phyloP scores from a whole-genome alignment of 2,329 filamentous ascomycete species.

The Alternaria rosae region DNA sequence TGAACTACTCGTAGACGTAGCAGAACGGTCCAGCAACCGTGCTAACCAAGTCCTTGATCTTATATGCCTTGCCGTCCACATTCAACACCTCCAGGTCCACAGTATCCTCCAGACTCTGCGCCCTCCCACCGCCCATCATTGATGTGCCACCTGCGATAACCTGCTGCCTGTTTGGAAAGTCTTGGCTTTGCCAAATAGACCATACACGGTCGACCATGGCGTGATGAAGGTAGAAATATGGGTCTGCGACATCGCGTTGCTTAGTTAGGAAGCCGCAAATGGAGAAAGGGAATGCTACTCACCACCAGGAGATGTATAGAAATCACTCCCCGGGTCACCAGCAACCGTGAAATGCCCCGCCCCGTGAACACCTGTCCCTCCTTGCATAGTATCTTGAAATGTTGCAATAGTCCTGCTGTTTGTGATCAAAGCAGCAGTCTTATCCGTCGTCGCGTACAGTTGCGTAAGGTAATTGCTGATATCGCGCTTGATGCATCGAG shows the following conservation, averaged over 20 bases:
- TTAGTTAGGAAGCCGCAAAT: neutral
- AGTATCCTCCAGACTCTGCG: slow-evolving; percentile 35
- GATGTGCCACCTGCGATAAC: slow-evolving; percentile 55
- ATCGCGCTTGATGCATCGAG: slow-evolving; percentile 52
- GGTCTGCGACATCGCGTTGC: slow-evolving; percentile 39
- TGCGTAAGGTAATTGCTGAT: slow-evolving; percentile 41
- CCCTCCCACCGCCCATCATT: slow-evolving; percentile 45
- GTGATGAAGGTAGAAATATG: slow-evolving; percentile 59
- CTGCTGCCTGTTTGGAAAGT: slow-evolving; percentile 50
- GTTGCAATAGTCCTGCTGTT: slow-evolving; percentile 37
- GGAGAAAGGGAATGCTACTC: neutral
- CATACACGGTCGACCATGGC: slow-evolving; percentile 58
- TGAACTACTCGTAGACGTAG: slow-evolving; percentile 52
- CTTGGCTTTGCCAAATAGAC: slow-evolving; percentile 60
- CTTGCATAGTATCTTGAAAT: slow-evolving; percentile 53
- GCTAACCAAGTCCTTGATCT: slow-evolving; percentile 55
- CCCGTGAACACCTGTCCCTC: slow-evolving; percentile 50
- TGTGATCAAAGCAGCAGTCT: slow-evolving; percentile 40
- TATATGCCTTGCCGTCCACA: slow-evolving; percentile 44
- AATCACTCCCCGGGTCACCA: slow-evolving; percentile 54
- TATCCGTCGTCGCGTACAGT: slow-evolving; percentile 36
- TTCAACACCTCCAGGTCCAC: slow-evolving; percentile 52
- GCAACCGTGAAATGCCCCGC: slow-evolving; percentile 57
- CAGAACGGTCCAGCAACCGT: slow-evolving; percentile 58
- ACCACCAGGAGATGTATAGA: slow-evolving; percentile 54